Evolutionary conservation across 202 grass and related monocot genomes (phyloP).

Genomic region (Dendrocalamus latiflorus): DNA sequence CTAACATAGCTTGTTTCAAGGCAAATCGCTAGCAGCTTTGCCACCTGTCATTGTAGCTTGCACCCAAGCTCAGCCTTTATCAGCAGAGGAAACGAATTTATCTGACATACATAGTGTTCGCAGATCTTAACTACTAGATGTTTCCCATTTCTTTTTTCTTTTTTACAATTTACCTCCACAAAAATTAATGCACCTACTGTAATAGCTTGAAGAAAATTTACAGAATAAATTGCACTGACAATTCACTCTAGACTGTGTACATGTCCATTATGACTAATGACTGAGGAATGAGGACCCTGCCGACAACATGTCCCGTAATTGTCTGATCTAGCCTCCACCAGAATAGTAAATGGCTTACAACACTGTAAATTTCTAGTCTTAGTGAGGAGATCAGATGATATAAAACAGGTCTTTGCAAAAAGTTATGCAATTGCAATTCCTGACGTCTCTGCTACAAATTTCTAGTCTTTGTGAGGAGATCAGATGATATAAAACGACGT

Average conservation of each 20-base stretch:
- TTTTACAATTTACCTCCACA: too few species aligned
- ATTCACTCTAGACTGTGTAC: too few species aligned
- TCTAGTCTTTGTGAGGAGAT: not conserved
- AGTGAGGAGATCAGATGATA: too few species aligned
- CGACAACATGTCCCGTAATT: not conserved
- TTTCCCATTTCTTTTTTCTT: not conserved
- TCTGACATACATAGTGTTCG: not conserved
- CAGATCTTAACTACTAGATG: not conserved
- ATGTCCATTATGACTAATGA: not conserved
- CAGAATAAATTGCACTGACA: too few species aligned
- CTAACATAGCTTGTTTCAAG: not conserved
- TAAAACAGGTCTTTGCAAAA: not conserved
- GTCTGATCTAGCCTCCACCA: not conserved
- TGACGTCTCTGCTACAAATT: not conserved
- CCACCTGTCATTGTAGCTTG: not conserved
- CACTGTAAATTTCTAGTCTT: not conserved
- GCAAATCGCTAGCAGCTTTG: not conserved
- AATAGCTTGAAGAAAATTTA: not conserved
- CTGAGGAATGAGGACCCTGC: not conserved
- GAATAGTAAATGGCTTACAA: not conserved
- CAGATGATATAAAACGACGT: not conserved
- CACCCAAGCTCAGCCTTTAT: not conserved
- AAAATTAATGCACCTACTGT: not conserved
- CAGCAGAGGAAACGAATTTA: too few species aligned
- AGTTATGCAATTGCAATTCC: not conserved